Conservation (phyloP, 306 rosid species). For the Hippophae gyantsensis region DNA sequence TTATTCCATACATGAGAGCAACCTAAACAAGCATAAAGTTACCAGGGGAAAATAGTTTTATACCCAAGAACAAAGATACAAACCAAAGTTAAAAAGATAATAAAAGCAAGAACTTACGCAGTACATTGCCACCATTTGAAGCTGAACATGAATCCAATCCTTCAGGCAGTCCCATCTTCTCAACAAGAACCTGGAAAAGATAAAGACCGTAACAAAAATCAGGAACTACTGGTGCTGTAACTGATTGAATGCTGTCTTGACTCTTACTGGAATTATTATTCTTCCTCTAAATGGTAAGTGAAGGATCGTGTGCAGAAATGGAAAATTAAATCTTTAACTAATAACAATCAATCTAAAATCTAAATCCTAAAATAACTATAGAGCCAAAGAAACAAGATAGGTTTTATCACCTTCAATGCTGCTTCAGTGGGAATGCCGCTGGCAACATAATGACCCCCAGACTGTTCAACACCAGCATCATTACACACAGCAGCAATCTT, state of each 20-base stretch:
- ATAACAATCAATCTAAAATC: no score
- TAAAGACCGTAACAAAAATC: neutral
- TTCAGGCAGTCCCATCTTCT: constrained; percentile 84
- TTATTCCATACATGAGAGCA: constrained; percentile 60
- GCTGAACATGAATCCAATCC: constrained; percentile 22
- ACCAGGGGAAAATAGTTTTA: neutral
- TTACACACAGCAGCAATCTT: constrained; percentile 66
- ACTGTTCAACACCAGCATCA: constrained; percentile 52
- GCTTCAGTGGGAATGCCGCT: constrained; percentile 81
- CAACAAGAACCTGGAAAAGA: constrained; percentile 60
- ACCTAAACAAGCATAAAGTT: constrained; percentile 22
- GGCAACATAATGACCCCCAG: constrained; percentile 47
- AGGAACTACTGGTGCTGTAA: no score
- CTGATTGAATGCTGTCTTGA: no score
- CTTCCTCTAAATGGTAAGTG: no score
- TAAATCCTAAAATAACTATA: no score
- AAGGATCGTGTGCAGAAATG: no score
- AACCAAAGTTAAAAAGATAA: no score
- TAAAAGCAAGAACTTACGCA: constrained; percentile 33
- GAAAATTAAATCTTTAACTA: no score
- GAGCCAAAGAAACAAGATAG: no score
- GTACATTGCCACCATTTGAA: constrained; percentile 21
- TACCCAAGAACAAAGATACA: neutral
- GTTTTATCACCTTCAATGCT: constrained; percentile 42
- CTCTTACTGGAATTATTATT: no score